phyloP scores from a whole-genome alignment of 345 rosid genomes.

The Linum lewisii region DNA sequence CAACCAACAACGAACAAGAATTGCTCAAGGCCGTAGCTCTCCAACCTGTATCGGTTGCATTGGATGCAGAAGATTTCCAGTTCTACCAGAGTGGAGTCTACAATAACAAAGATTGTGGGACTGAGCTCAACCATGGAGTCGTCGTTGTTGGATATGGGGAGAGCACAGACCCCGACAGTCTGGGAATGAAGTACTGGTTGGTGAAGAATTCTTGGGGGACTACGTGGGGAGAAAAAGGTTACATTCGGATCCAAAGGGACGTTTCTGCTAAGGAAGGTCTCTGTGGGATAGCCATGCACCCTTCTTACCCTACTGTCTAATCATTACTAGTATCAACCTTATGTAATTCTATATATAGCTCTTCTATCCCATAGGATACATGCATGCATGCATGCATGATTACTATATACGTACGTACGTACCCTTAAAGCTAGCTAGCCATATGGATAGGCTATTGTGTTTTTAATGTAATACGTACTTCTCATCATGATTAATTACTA shows the following conservation, averaged over 20 bases:
- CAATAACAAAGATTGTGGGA: neutral
- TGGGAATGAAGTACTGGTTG: constrained; percentile 1
- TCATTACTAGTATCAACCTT: too few species aligned
- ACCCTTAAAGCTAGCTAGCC: too few species aligned
- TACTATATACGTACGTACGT: too few species aligned
- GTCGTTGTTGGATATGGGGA: neutral
- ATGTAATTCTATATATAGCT: too few species aligned
- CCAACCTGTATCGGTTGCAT: neutral
- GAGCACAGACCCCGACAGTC: too few species aligned
- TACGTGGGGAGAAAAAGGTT: neutral
- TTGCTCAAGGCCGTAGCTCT: neutral
- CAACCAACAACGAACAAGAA: neutral
- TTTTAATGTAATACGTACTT: too few species aligned
- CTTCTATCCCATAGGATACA: too few species aligned
- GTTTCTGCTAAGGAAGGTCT: neutral
- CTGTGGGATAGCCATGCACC: neutral
- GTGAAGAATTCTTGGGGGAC: neutral
- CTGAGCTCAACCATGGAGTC: neutral
- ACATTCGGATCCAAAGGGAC: neutral
- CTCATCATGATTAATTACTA: too few species aligned
- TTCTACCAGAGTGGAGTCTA: neutral
- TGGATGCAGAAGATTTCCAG: neutral
- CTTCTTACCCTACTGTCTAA: too few species aligned
- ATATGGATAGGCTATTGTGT: too few species aligned
- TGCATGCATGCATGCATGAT: too few species aligned